phyloP scores from a whole-genome alignment of 139 green algal genomes.

The Chlamydomonas schloesseri region DNA sequence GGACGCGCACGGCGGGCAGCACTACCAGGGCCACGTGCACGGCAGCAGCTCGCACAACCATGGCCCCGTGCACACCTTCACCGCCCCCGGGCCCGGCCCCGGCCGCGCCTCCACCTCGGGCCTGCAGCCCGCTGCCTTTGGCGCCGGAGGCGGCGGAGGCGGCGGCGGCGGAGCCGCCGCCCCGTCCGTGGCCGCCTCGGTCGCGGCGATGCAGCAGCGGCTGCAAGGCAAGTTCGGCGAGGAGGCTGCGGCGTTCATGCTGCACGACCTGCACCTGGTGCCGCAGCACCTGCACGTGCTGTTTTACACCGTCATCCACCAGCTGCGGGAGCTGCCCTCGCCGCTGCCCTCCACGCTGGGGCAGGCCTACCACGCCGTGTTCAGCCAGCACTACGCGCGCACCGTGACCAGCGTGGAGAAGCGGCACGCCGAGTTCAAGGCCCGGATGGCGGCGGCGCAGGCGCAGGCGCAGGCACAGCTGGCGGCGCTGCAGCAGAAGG shows the following conservation, averaged over 20 bases:
- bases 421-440: neutral
- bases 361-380: conserved; percentile 24
- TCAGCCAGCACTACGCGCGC: conserved; percentile 6
- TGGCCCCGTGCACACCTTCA: neutral
- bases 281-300: conserved; percentile 9
- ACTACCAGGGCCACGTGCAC: neutral
- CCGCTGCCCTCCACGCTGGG: conserved; percentile 25
- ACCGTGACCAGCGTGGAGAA: neutral
- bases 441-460: neutral
- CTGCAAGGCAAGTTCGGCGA: conserved; percentile 41
- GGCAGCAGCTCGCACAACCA: neutral
- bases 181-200: neutral
- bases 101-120: neutral
- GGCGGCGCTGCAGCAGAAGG: conserved; percentile 6
- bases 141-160: neutral
- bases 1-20: too few relatives aligned
- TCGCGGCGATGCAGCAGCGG: conserved; percentile 30
- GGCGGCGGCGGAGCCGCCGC: neutral
- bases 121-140: neutral
- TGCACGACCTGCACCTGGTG: conserved; percentile 39
- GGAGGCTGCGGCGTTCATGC: conserved; percentile 39
- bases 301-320: conserved; percentile 31
- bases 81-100: too few relatives aligned
- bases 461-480: neutral
- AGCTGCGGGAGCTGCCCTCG: conserved; percentile 25